Evolutionary conservation across 2,329 filamentous ascomycete species (phyloP), one percentile per base, ranked within the genome.

Genomic region (Nemania sp.): DNA sequence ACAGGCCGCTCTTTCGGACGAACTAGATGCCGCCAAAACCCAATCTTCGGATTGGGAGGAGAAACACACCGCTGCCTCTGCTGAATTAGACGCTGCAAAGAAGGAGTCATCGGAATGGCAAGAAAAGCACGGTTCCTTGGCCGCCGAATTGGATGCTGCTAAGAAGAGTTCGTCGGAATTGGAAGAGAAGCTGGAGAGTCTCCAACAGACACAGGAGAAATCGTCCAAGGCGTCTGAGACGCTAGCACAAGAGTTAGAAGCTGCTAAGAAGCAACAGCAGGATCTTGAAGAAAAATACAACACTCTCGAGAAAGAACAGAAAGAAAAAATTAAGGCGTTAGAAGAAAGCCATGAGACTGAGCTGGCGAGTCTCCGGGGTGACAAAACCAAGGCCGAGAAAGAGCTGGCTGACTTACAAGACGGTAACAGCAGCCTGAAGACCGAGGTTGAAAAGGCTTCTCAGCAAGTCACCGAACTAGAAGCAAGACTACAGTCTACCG

Each of bases 181-280:
- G n/a, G 51, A 65, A 49, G 59, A 60, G 34, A 63, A 64, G 46
- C 54, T 62, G 42, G 24, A 47, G 37, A 49, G 52, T 46, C 44
- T 67, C 5, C 58, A 64, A 41, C 20, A 53, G 41, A 51, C 48
- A 17, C 51, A 63, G 17, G 58, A 54, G 15, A 54, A 63, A 36
- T 49, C 61, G 20, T 48, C 61, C 48, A 64, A 65, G 45, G 66
- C 66, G 20, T 57, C 68, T 14, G 68, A 69, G 45, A 56, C 65
- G 36, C 53, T 61, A 17, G 68, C 66, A 64, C 62, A 69, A 40
- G 64, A 64, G 50, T 30, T 59, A 7, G 50, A 53, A 49, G 57
- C 64, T 48, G 61, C 60, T n/a, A 67, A 71, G 67, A 65, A 70
- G 44, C 61, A 63, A 53, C 60, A 61, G 24, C 54, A 60, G 34